Percentiles rank a stretch among this genome's conserved stretches.
phyloP scores from a whole-genome alignment of 768 basidiomycete genomes.

The Lactifluus piperatus region DNA sequence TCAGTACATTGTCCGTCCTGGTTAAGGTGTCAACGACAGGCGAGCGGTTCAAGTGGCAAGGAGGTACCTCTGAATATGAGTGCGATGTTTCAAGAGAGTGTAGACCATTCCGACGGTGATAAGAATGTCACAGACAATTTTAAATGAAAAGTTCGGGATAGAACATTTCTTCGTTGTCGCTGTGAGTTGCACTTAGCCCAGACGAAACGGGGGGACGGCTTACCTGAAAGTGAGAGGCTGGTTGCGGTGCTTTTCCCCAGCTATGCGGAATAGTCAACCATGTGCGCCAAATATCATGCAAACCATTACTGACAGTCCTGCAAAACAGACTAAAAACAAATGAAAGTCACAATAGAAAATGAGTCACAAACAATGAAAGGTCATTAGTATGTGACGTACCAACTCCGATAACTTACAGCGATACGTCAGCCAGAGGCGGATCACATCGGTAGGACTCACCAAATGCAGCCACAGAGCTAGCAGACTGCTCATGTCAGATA shows the following conservation, averaged over 20 bases:
- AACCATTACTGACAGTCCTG: neutral
- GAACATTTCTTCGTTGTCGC: neutral
- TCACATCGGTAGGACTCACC: neutral
- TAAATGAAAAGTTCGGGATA: neutral
- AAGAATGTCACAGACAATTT: neutral
- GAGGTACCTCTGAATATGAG: neutral
- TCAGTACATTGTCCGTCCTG: neutral
- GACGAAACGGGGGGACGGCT: neutral
- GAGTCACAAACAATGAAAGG: neutral
- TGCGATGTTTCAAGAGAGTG: neutral
- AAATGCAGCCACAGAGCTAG: neutral
- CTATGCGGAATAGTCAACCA: neutral
- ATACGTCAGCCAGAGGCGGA: neutral
- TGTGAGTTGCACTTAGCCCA: neutral
- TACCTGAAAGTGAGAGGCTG: neutral
- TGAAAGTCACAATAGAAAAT: neutral
- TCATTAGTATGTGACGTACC: neutral
- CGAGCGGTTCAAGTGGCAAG: neutral
- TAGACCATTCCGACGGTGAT: neutral
- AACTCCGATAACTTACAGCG: neutral
- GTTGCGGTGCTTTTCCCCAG: neutral
- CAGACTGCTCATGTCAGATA: neutral
- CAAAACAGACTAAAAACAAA: neutral
- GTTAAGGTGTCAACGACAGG: neutral
- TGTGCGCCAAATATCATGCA: neutral